Evolutionary conservation across 2,329 filamentous ascomycete species (phyloP), one percentile per base, ranked within the genome.

Genomic region (Periglandula ipomoeae): DNA sequence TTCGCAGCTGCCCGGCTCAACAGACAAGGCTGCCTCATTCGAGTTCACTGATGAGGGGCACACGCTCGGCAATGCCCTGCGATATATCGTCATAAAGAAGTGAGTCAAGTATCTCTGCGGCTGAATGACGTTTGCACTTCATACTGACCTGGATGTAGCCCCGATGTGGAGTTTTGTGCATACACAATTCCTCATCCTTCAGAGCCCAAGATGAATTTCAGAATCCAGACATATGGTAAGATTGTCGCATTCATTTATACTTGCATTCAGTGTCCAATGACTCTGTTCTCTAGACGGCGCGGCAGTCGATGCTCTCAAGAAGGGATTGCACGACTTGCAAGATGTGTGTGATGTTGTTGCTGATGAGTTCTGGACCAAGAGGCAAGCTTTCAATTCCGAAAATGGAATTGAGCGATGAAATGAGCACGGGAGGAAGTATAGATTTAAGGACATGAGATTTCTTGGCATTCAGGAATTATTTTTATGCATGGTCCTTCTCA

Each of bases 11-110:
- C 85, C 89, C 32, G 90, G 90, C 43, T 87, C 87, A 48, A 85
- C 78, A 69, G 86, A 91, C 44, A 91, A 85, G 8, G 90, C 90
- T 4, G 93, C 93, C 26, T 95, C 89, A 15, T 98, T 97, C 64
- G 88, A 97, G 65, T 95, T 98, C 60, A 81, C 87, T 52, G 84
- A 88, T 41, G 93, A 98, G 71, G 89, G 94, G 39, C 93, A 98
- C 68, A 98, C 93, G 0, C 74, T 98, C 46, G 93, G 93, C 24
- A 98, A 98, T 68, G 89, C 90, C 9, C 71, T 98, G 58, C 80
- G 93, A 61, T 97, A 90, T 65, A 85, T 96, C 54, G 94, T 98
- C 61, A 96, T 95, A 87, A 97, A 97, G 71, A 98, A 98, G 91
- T 96, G 73, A 38, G 43, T 56, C 81, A 7, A 10, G 10, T 7